A percentile compares a stretch with the other conserved stretches of the same genome.
Conservation (phyloP, 2,329 filamentous ascomycete species). For the Cladobotryum mycophilum region DNA sequence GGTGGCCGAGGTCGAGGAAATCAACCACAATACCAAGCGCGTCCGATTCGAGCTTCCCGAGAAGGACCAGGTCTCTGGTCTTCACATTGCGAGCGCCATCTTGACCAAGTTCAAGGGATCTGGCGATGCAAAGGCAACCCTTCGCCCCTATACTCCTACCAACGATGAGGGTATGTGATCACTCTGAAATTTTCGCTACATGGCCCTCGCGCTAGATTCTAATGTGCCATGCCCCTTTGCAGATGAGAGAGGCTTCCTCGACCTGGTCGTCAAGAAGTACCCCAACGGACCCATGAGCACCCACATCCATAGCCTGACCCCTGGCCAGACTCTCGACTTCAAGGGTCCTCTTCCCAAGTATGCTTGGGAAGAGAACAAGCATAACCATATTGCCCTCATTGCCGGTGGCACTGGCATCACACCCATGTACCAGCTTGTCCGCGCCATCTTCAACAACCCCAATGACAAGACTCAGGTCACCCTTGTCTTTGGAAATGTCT, state of each 20-base stretch:
- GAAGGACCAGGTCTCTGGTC: constrained; percentile 74
- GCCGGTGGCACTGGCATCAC: constrained; percentile 97
- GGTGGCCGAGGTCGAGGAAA: constrained; percentile 66
- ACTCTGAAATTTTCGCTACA: no score
- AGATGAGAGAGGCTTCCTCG: constrained; percentile 74
- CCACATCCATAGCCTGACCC: constrained; percentile 76
- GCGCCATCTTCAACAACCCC: constrained; percentile 91
- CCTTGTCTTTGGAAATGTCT: constrained; percentile 85
- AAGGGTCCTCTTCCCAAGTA: constrained; percentile 97
- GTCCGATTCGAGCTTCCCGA: constrained; percentile 84
- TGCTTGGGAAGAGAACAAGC: constrained; percentile 83
- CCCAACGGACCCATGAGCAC: constrained; percentile 85
- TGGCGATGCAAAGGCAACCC: constrained; percentile 76
- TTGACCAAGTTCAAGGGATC: constrained; percentile 86
- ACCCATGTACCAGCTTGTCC: constrained; percentile 93
- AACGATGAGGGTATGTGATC: constrained; percentile 66
- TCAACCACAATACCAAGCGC: constrained; percentile 95
- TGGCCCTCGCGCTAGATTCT: not conserved
- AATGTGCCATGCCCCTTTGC: not conserved
- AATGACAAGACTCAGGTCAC: constrained; percentile 97
- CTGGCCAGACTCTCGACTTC: constrained; percentile 78
- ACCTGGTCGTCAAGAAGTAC: constrained; percentile 90
- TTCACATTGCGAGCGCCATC: constrained; percentile 77
- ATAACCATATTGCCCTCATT: constrained; percentile 78
- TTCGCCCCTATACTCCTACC: constrained; percentile 88